Evolutionary conservation across 371 early-diverging fungal genomes (phyloP).

Genomic region (Funneliformis caledonium): DNA sequence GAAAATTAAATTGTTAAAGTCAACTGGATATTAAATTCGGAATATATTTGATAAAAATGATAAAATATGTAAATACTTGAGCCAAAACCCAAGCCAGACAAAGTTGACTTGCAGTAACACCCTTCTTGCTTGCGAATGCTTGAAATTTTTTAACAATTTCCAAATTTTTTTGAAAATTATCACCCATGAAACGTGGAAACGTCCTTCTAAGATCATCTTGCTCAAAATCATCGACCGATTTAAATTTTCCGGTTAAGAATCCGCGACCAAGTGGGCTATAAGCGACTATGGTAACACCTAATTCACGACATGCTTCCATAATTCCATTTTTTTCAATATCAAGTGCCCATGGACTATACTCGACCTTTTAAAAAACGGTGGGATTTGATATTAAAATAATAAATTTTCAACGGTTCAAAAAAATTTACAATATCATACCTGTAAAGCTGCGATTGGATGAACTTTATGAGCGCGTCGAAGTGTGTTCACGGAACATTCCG

Average conservation of each 20-base stretch:
- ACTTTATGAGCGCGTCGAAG: constrained; percentile 65
- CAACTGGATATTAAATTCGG: background rate
- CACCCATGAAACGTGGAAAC: constrained; percentile 56
- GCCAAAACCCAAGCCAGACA: constrained; percentile 4
- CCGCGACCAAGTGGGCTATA: background rate
- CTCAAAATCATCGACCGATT: constrained; percentile 51
- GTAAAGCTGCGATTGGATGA: constrained; percentile 69
- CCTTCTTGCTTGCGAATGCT: constrained; percentile 53
- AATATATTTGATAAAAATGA: constrained; percentile 38
- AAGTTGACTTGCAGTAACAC: constrained; percentile 50
- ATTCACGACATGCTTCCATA: constrained; percentile 38
- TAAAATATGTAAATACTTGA: background rate
- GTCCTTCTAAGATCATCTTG: constrained; percentile 54
- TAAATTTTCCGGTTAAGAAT: background rate
- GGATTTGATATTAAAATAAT: too few species aligned
- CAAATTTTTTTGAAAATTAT: constrained; percentile 58
- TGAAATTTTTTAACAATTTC: constrained; percentile 58
- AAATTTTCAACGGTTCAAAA: background rate
- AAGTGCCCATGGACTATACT: constrained; percentile 53
- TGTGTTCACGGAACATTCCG: constrained; percentile 58
- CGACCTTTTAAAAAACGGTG: background rate
- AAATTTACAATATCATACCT: constrained; percentile 48
- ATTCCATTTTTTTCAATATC: constrained; percentile 60
- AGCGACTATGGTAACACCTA: too few species aligned
- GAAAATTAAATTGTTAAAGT: background rate